Evolutionary conservation across 805 yeast species (phyloP), one percentile per base, ranked within the genome.

Genomic region (Yarrowia deformans): DNA sequence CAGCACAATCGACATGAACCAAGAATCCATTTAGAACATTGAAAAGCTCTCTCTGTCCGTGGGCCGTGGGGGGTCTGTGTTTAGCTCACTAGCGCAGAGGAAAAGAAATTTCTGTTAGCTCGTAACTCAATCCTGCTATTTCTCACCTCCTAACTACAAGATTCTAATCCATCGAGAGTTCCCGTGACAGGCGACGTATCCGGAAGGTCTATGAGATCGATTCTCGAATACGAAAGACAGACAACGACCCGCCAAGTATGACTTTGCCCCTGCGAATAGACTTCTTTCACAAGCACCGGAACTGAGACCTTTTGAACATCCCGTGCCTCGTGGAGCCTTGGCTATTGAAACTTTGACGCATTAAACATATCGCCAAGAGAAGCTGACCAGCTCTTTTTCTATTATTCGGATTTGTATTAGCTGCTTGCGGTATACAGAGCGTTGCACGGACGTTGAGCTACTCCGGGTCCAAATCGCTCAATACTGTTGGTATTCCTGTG

Each of bases 321-420:
- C 56, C 56, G 56, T 34, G 16, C 40, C 55, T 35, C 55, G 50
- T 4, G 1, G 18, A 35, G 56, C 23, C 56, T 50, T 50, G 56
- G 56, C 40, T 34, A 8, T 10, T 16, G 35, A 50, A 23, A 50
- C 56, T 29, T 50, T 32, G 56, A 34, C 34, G 42, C 23, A 34
- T 34, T 34, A 35, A 29, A 34, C 29, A 34, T n/a, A 29, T n/a
- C 40, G 56, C 56, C 56, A 50, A 50, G 56, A 50, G 29, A 10
- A 37, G 56, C 55, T 50, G 56, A 50, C 40, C 56, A 34, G 23
- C 52, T 23, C 23, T 12, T 12, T 14, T 49, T 8, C 16, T n/a
- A 50, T n/a, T 50, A 3, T 29, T 35, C 56, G 56, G 56, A 50
- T 35, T 50, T 50, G 35, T 29, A 2, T 4, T 13, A 39, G 40